Evolutionary conservation across 2,329 filamentous ascomycete species (phyloP).

Genomic region (Fulvia fulva): DNA sequence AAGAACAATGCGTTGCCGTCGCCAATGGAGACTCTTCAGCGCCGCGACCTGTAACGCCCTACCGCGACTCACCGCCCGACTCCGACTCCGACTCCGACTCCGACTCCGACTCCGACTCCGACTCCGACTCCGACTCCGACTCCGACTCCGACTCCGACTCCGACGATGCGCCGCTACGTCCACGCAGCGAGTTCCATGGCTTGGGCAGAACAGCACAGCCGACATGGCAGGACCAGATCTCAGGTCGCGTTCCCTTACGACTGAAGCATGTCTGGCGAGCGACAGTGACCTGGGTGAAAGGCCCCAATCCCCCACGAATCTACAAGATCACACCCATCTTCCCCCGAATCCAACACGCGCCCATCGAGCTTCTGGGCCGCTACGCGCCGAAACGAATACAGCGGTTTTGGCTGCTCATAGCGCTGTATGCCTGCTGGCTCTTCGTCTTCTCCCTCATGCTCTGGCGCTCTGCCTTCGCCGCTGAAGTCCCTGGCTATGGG

Average conservation of each 20-base stretch:
- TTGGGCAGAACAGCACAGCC: conserved; percentile 12
- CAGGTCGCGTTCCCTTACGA: conserved; percentile 25
- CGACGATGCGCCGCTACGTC: conserved; percentile 28
- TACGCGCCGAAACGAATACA: conserved; percentile 59
- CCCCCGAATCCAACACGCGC: conserved; percentile 63
- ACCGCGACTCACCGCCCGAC: conserved; percentile 32
- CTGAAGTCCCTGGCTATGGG: conserved; percentile 65
- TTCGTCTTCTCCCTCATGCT: conserved; percentile 66
- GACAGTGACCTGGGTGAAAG: conserved; percentile 45
- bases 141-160: conserved; percentile 27
- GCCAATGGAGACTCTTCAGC: neutral
- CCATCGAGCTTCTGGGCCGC: conserved; percentile 59
- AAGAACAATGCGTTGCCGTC: neutral
- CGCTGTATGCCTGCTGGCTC: conserved; percentile 64
- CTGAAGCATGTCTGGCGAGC: conserved; percentile 33
- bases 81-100: conserved; percentile 27
- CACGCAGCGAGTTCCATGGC: conserved; percentile 27
- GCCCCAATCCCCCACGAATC: conserved; percentile 46
- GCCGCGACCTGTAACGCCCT: conserved; percentile 5
- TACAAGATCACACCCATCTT: conserved; percentile 54
- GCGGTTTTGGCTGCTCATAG: conserved; percentile 55
- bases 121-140: conserved; percentile 32
- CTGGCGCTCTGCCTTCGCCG: conserved; percentile 56
- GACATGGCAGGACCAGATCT: conserved; percentile 25
- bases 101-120: conserved; percentile 24